Conservation (phyloP, 2,329 filamentous ascomycete species). For the Alternaria gaisen region DNA sequence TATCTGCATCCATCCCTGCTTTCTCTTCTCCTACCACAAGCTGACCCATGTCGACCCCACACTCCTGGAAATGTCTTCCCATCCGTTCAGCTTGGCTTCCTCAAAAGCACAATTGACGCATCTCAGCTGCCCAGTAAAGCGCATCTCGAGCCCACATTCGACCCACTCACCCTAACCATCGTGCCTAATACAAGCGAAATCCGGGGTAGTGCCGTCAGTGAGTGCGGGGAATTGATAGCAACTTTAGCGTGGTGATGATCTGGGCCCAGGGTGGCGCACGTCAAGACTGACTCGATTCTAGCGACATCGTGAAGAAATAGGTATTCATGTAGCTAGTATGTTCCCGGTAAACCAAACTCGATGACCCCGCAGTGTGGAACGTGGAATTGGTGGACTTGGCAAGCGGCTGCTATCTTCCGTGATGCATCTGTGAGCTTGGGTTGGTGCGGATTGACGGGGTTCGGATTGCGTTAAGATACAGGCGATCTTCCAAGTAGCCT, state of each 20-base stretch:
- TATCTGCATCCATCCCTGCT: background rate
- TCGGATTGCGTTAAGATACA: background rate
- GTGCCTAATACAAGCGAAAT: conserved; percentile 20
- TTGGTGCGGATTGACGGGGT: too few relatives aligned
- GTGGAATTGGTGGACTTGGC: background rate
- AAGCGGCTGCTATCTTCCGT: conserved; percentile 11
- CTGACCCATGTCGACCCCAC: conserved; percentile 7
- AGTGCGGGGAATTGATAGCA: conserved; percentile 37
- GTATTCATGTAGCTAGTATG: conserved; percentile 10
- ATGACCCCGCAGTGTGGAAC: conserved; percentile 24
- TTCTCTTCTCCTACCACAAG: background rate
- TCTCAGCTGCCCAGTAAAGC: conserved; percentile 5
- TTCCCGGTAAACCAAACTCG: conserved; percentile 21
- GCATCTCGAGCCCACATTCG: conserved; percentile 2
- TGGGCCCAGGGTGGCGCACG: conserved; percentile 14
- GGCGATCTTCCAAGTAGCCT: too few relatives aligned
- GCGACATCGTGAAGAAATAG: conserved; percentile 7
- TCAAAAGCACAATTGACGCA: conserved; percentile 1
- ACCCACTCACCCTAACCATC: conserved; percentile 5
- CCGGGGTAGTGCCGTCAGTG: conserved; percentile 30
- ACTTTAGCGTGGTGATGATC: conserved; percentile 10
- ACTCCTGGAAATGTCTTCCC: conserved; percentile 13
- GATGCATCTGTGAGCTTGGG: background rate
- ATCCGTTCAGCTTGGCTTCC: conserved; percentile 12
- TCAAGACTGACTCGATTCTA: conserved; percentile 30